Percentiles rank a stretch among this genome's conserved stretches.
Evolutionary conservation across 495 filamentous ascomycete genomes (phyloP).

Genomic region (Aspergillus sclerotioniger): DNA sequence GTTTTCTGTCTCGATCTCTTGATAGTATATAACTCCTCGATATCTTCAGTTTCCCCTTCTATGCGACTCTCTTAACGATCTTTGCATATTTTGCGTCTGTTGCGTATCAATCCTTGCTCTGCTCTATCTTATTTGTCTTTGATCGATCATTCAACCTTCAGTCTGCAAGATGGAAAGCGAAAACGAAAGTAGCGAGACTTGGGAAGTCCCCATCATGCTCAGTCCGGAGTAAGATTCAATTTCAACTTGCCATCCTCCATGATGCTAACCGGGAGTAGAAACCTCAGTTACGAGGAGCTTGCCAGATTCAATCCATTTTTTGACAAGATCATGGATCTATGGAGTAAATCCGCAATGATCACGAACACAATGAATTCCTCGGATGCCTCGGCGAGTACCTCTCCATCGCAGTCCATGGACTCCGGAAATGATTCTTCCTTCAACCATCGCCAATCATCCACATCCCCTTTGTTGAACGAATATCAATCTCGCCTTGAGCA

Average conservation of each 20-base stretch:
- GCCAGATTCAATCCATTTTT: conserved; percentile 35
- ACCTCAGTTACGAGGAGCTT: conserved; percentile 29
- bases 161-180: conserved; percentile 5
- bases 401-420: conserved; percentile 11
- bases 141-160: background rate
- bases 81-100: background rate
- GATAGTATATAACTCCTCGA: background rate
- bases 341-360: conserved; percentile 10
- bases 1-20: background rate
- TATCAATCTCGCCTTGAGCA: background rate
- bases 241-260: background rate
- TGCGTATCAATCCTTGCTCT: too few species aligned
- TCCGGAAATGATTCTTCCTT: conserved; percentile 2
- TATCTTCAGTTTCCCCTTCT: background rate
- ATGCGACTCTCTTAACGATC: background rate
- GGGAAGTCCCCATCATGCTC: conserved; percentile 17
- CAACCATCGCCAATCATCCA: conserved; percentile 1
- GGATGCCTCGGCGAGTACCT: conserved; percentile 8
- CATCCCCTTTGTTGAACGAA: conserved; percentile 4
- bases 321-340: conserved; percentile 23
- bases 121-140: background rate
- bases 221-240: conserved; percentile 17
- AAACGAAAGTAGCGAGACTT: background rate
- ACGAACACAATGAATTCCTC: conserved; percentile 3
- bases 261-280: conserved; percentile 20